phyloP scores from a whole-genome alignment of 805 yeast species.

The Suhomyces sp. region DNA sequence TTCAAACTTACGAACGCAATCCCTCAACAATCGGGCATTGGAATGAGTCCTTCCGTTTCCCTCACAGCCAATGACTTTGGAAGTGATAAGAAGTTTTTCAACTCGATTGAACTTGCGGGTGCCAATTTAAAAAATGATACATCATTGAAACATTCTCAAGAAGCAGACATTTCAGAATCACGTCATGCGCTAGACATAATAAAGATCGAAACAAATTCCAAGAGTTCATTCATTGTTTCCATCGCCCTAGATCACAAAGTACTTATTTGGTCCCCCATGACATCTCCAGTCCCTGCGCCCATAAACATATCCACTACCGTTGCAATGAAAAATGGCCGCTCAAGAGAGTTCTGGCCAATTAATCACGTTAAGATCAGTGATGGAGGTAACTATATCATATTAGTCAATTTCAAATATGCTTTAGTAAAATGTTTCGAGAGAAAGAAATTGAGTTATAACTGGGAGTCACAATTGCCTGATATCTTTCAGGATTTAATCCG shows the following conservation, averaged over 20 bases:
- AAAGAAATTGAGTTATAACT: conserved; percentile 51
- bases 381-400: conserved; percentile 57
- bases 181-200: conserved; percentile 67
- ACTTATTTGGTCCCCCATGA: conserved; percentile 70
- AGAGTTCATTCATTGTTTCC: conserved; percentile 63
- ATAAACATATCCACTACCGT: conserved; percentile 40
- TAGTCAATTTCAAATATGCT: conserved; percentile 51
- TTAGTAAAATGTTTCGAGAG: conserved; percentile 63
- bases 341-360: conserved; percentile 57
- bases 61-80: conserved; percentile 1
- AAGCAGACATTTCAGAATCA: conserved; percentile 9
- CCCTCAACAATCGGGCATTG: no score
- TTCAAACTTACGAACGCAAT: conserved; percentile 24
- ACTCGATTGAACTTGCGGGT: conserved; percentile 27
- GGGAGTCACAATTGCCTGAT: conserved; percentile 48
- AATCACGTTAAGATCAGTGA: conserved; percentile 56
- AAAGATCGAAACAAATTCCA: conserved; percentile 54
- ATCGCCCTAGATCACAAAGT: conserved; percentile 74
- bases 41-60: background rate
- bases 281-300: conserved; percentile 20
- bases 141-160: no score
- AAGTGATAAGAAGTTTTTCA: conserved; percentile 21
- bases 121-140: no score
- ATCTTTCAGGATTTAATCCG: conserved; percentile 20
- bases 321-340: conserved; percentile 30